These are phyloP conservation scores for Myxozyma vanderwaltii DNA, from an alignment of 805 yeast genomes.

Conservation along the genomic window DNA sequence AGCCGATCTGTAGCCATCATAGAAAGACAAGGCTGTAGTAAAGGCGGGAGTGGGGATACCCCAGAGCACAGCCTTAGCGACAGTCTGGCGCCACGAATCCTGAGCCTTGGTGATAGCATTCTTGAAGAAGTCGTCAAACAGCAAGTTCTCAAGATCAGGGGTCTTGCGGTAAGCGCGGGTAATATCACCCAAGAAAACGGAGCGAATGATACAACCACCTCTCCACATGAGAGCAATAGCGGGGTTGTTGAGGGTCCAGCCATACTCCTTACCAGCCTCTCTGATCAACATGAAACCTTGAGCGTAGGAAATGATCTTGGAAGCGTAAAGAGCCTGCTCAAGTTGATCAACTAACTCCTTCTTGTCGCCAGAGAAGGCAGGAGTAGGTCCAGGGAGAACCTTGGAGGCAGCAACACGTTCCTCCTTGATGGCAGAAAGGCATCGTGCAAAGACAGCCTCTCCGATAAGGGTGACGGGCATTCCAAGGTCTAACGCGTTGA, in stretches of 20 bases:
- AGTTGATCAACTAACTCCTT: conserved; percentile 84
- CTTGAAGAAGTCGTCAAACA: conserved; percentile 93
- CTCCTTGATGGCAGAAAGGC: conserved; percentile 79
- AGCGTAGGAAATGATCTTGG: conserved; percentile 97
- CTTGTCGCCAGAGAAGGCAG: conserved; percentile 71
- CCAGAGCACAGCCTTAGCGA: conserved; percentile 71
- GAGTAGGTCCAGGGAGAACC: conserved; percentile 78
- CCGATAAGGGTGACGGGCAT: conserved; percentile 98
- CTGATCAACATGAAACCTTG: conserved; percentile 99
- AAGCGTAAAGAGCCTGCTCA: conserved; percentile 97
- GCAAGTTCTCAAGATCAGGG: conserved; percentile 92
- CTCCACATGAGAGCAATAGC: conserved; percentile 99
- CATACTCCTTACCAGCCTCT: conserved; percentile 96
- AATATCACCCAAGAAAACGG: conserved; percentile 96
- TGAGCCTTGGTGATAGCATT: conserved; percentile 92
- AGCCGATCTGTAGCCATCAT: conserved; percentile 97
- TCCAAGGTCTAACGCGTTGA: conserved; percentile 95
- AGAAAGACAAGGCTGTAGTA: conserved; percentile 94
- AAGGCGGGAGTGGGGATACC: conserved; percentile 99
- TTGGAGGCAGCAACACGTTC: conserved; percentile 89
- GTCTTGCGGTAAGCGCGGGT: conserved; percentile 92
- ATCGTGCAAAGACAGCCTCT: conserved; percentile 96
- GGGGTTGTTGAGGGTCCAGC: conserved; percentile 97
- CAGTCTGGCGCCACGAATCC: conserved; percentile 89
- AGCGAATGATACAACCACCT: conserved; percentile 99